Evolutionary conservation across 495 filamentous ascomycete genomes (phyloP), one percentile per base, ranked within the genome.

Genomic region (Podospora tetraspora): DNA sequence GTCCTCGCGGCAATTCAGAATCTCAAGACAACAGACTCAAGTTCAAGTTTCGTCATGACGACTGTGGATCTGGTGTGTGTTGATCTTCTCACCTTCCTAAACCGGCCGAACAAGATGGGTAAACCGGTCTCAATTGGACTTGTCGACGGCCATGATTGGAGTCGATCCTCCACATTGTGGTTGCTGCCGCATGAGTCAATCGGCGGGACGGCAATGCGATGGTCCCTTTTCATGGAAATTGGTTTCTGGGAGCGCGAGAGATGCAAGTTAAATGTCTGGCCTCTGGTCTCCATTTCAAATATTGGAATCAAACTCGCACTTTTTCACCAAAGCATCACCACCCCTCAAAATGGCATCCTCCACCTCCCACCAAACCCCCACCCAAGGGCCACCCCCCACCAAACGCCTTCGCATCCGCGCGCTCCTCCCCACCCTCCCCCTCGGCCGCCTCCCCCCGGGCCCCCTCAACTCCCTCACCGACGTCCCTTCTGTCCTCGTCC

Each of bases 391-490:
- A 19, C 3, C 25, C 25, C 25, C 25, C 1, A 8, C n/a, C n/a
- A 52, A 52, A n/a, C 43, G 43, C 16, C 13, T 52, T 3, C 77
- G 81, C 23, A 68, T 85, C 66, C 78, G 83, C 5, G 76, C 81
- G 58, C 71, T 84, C 61, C 71, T 83, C 59, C 82, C 79, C 57
- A 60, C 72, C 30, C 72, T 84, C 64, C 68, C 76, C 65, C 68
- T 83, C 16, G 80, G 81, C 30, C 60, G 69, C 27, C 77, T 74
- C 71, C 68, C 68, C 9, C 73, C 82, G 8, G 84, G 83, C 10
- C 74, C 79, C 2, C 77, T 79, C 16, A 85, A 86, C 74, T 80
- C 79, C 66, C 70, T 85, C 37, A 84, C 83, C 57, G 83, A 86
- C 71, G 78, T 86, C 23, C 78, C 80, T 43, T 82, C 82, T 6